phyloP scores from a whole-genome alignment of 1,284 basidiomycete genomes.

The Apiotrichum siamense region DNA sequence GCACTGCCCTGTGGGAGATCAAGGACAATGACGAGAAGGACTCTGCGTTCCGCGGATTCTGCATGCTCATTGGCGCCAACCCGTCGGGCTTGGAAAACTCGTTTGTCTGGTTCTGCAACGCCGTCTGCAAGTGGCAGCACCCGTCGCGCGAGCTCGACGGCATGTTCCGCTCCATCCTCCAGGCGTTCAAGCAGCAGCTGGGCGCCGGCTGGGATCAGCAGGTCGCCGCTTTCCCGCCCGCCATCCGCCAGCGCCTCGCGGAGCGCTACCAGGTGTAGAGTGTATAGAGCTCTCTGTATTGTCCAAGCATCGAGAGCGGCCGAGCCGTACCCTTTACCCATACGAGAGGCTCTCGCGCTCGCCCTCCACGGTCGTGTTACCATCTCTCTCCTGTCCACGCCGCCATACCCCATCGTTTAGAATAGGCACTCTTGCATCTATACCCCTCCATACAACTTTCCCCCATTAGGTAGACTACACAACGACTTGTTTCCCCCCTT shows the following conservation, averaged over 20 bases:
- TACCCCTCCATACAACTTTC: conserved; percentile 24
- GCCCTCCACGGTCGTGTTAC: conserved; percentile 1
- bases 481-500: not conserved
- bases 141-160: conserved; percentile 80
- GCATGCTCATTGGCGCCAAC: conserved; percentile 90
- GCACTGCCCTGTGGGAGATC: conserved; percentile 94
- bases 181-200: conserved; percentile 44
- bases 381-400: conserved; percentile 3
- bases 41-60: conserved; percentile 96
- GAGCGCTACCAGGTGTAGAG: conserved; percentile 45
- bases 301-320: too few species aligned
- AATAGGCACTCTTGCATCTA: conserved; percentile 22
- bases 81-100: conserved; percentile 85
- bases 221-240: conserved; percentile 37
- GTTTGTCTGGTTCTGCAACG: conserved; percentile 91
- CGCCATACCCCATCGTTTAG: conserved; percentile 18
- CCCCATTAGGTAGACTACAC: conserved; percentile 15
- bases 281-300: not conserved
- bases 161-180: conserved; percentile 66
- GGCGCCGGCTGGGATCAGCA: conserved; percentile 41
- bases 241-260: conserved; percentile 39
- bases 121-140: conserved; percentile 86
- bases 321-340: too few species aligned
- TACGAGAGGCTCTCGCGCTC: too few species aligned
- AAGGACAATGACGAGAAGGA: conserved; percentile 99